These are phyloP conservation scores for Penicillium samsonianum DNA, from an alignment of 495 filamentous ascomycete species.

Conservation along the genomic window DNA sequence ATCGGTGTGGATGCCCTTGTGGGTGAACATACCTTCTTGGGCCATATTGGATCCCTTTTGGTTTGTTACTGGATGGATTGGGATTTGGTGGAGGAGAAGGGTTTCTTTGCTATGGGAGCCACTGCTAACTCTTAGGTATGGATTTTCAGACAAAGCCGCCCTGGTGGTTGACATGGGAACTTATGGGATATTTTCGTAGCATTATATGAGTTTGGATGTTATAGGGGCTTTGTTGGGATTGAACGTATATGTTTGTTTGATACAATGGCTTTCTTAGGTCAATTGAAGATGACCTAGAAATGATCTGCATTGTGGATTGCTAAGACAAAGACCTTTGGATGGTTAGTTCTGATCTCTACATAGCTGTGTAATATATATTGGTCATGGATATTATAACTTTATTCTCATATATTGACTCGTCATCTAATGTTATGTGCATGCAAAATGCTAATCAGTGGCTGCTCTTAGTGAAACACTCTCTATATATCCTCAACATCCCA, in stretches of 20 bases:
- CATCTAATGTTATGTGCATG: not conserved
- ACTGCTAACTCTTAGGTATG: not conserved
- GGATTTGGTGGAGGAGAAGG: not conserved
- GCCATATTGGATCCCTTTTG: not conserved
- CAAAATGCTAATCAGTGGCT: not conserved
- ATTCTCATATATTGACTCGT: not conserved
- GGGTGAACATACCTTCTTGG: constrained; percentile 1
- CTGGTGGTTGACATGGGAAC: not conserved
- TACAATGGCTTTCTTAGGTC: not conserved
- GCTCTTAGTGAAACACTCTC: not conserved
- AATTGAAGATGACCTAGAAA: not conserved
- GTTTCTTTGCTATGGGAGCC: not conserved
- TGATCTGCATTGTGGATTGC: not conserved
- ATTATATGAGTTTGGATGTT: not conserved
- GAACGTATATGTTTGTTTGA: not conserved
- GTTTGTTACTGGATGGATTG: not conserved
- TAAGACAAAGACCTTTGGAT: not conserved
- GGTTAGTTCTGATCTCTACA: not conserved
- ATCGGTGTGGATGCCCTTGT: not conserved
- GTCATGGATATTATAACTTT: not conserved
- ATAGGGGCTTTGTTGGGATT: not conserved
- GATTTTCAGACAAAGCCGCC: not conserved
- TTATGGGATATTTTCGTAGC: not conserved
- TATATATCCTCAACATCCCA: too few relatives aligned
- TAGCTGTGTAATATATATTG: not conserved